These are phyloP conservation scores for Penicillium steckii DNA, from an alignment of 495 filamentous ascomycete species.

Conservation along the genomic window DNA sequence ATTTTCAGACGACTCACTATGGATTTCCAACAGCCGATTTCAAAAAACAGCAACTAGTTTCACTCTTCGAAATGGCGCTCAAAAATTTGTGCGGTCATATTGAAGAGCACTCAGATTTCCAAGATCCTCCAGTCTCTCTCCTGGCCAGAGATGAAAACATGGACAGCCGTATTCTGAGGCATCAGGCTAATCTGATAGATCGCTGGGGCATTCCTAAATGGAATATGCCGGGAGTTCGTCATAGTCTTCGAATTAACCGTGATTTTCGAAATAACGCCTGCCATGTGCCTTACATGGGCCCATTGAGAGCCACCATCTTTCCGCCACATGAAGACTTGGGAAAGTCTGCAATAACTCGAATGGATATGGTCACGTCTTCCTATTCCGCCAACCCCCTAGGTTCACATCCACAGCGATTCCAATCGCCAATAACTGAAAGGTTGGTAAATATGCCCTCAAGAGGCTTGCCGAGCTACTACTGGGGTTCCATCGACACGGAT, in stretches of 20 bases:
- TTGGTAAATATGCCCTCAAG: not conserved
- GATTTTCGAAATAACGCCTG: not conserved
- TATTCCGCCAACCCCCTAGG: not conserved
- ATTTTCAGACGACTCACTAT: not conserved
- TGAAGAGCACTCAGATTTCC: not conserved
- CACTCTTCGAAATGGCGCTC: not conserved
- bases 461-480: not conserved
- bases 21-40: not conserved
- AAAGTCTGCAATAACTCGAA: not conserved
- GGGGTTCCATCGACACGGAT: not conserved
- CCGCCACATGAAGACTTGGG: not conserved
- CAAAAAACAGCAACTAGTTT: not conserved
- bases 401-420: not conserved
- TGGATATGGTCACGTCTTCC: not conserved
- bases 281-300: conserved; percentile 3
- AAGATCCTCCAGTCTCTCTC: not conserved
- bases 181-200: not conserved
- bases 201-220: not conserved
- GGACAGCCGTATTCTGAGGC: not conserved
- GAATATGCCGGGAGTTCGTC: not conserved
- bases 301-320: not conserved
- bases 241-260: not conserved
- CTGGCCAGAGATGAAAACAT: not conserved
- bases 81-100: not conserved
- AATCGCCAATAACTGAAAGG: not conserved